Conservation (phyloP, 768 basidiomycete species). For the Tephrocybe sp. region DNA sequence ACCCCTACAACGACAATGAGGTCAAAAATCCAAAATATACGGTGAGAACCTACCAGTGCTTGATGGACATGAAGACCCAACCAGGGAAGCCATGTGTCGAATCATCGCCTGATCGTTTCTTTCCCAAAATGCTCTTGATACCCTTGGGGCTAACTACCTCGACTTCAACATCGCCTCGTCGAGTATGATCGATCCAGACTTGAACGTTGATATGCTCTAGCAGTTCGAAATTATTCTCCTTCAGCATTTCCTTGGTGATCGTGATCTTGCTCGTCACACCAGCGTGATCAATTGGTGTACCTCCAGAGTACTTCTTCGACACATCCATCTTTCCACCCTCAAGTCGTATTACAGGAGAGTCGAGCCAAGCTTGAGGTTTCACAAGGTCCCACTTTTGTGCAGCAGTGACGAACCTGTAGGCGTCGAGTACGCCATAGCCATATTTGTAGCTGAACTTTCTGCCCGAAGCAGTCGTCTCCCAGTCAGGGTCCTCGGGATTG, state of each 20-base stretch:
- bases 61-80: constrained; percentile 96
- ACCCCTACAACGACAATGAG: constrained; percentile 57
- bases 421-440: constrained; percentile 89
- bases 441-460: constrained; percentile 82
- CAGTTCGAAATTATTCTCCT: constrained; percentile 73
- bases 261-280: constrained; percentile 68
- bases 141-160: constrained; percentile 84
- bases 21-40: constrained; percentile 11
- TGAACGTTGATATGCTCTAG: constrained; percentile 91
- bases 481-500: constrained; percentile 88
- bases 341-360: constrained; percentile 67
- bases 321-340: constrained; percentile 55
- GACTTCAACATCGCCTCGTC: constrained; percentile 91
- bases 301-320: constrained; percentile 54
- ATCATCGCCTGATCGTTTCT: constrained; percentile 61
- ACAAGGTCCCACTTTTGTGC: constrained; percentile 83
- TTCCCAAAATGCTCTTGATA: constrained; percentile 79
- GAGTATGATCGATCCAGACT: constrained; percentile 86
- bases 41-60: constrained; percentile 77
- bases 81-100: constrained; percentile 73
- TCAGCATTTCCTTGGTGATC: constrained; percentile 65
- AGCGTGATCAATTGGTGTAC: constrained; percentile 56
- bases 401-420: constrained; percentile 73
- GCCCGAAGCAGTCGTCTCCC: constrained; percentile 78
- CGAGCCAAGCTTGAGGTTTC: constrained; percentile 91